Conservation (phyloP, 1,284 basidiomycete genomes). For the Psilocybe mexicana region DNA sequence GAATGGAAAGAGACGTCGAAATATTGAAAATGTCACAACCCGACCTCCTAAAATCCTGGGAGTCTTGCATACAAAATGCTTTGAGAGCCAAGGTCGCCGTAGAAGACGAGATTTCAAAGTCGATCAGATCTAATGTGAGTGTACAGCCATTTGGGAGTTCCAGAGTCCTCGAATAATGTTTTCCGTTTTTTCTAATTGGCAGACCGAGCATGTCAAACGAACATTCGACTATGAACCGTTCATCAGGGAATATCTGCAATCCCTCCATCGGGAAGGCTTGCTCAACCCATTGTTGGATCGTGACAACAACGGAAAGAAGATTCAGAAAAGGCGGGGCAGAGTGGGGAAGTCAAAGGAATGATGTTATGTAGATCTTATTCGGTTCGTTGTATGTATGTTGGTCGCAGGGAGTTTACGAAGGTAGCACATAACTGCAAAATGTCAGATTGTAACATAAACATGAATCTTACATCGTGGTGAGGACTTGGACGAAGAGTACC, state of each 20-base stretch:
- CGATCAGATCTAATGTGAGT: constrained; percentile 46
- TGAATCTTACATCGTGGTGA: too few relatives aligned
- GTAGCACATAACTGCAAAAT: too few relatives aligned
- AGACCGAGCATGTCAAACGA: constrained; percentile 57
- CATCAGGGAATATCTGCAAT: constrained; percentile 45
- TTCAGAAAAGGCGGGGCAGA: constrained; percentile 10
- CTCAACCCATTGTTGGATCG: constrained; percentile 43
- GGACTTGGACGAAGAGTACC: not conserved
- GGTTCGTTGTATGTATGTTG: not conserved
- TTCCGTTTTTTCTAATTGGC: not conserved
- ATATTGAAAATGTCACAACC: constrained; percentile 44
- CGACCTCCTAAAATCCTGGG: constrained; percentile 44
- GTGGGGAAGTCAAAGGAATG: not conserved
- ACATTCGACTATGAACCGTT: constrained; percentile 67
- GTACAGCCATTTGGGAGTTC: not conserved
- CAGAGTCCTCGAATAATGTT: not conserved
- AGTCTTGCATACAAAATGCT: constrained; percentile 43
- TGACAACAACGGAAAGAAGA: constrained; percentile 32
- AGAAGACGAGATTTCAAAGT: constrained; percentile 53
- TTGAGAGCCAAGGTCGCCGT: constrained; percentile 43
- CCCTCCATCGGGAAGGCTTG: constrained; percentile 47
- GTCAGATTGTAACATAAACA: too few relatives aligned
- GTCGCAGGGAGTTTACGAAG: too few relatives aligned
- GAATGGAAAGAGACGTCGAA: constrained; percentile 43
- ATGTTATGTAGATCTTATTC: not conserved